Conservation (phyloP, 192 early-diverging fungal genomes). For the Kappamyces sp. region DNA sequence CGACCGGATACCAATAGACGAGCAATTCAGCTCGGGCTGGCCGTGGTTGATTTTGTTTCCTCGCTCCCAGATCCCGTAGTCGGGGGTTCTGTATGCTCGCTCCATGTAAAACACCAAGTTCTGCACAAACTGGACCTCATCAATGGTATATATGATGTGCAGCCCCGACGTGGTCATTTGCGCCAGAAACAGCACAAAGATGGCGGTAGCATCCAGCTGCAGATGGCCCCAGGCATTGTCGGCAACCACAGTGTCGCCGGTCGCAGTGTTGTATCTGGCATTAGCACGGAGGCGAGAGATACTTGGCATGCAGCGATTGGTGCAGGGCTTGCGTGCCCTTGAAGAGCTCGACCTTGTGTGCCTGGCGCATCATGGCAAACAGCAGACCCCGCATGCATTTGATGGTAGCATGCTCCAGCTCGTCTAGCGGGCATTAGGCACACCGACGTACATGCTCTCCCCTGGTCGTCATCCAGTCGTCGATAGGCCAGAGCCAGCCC, state of each 20-base stretch:
- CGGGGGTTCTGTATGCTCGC: conserved; percentile 71
- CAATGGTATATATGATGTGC: conserved; percentile 70
- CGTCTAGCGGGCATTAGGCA: conserved; percentile 44
- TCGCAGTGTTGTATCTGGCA: conserved; percentile 66
- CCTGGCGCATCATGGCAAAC: conserved; percentile 77
- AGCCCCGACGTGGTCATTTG: conserved; percentile 79
- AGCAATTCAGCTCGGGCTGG: conserved; percentile 78
- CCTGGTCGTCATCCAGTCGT: conserved; percentile 75
- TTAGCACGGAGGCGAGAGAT: conserved; percentile 11
- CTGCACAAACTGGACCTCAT: conserved; percentile 80
- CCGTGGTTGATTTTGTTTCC: conserved; percentile 88
- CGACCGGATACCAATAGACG: conserved; percentile 45
- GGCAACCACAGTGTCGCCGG: conserved; percentile 77
- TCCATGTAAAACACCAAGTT: conserved; percentile 89
- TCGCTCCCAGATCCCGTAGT: conserved; percentile 86
- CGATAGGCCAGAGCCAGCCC: conserved; percentile 79
- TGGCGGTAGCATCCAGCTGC: conserved; percentile 82
- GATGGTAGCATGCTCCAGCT: conserved; percentile 77
- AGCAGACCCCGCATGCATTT: conserved; percentile 83
- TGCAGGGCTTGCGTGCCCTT: conserved; percentile 70
- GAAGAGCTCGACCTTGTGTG: conserved; percentile 73
- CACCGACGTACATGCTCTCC: conserved; percentile 64
- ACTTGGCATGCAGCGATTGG: conserved; percentile 81
- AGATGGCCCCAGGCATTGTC: conserved; percentile 84
- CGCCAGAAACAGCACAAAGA: conserved; percentile 72